Base-by-base conservation (phyloP, 208 protist species). In the Trypanosoma lewisi region DNA sequence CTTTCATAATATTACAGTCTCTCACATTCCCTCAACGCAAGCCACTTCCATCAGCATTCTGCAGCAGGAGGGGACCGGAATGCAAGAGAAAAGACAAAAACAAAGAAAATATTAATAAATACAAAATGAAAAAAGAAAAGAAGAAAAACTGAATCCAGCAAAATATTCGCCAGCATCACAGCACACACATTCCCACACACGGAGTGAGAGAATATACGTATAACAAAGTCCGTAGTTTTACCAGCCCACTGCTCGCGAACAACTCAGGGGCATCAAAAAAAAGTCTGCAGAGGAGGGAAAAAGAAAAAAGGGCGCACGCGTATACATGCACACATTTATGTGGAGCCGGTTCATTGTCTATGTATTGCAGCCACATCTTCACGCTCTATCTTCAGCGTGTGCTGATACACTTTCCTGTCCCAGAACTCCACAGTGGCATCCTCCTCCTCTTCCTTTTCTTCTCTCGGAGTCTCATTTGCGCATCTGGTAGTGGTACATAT, bases 101-200 rank as follows among this genome's bases (percentile, higher is more conserved):
- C n/a, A 57, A 70, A n/a, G n/a, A 64, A 37, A 31, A 4, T 36
- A 48, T 11, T 63, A 47, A 45, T 23, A 60, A 41, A 30, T 59
- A 16, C 11, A 27, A 60, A 42, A 71, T 47, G 55, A n/a, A 55
- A n/a, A n/a, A 37, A 25, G 25, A 30, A 27, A 14, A 8, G 45
- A 11, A 25, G 34, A 34, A 28, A 21, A n/a, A n/a, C n/a, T n/a
- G n/a, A n/a, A n/a, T n/a, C n/a, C n/a, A n/a, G n/a, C n/a, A n/a
- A n/a, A n/a, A n/a, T n/a, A n/a, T n/a, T n/a, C n/a, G n/a, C n/a
- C n/a, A n/a, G n/a, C n/a, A n/a, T n/a, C n/a, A n/a, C n/a, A n/a
- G n/a, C n/a, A n/a, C n/a, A n/a, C n/a, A n/a, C n/a, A n/a, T n/a
- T n/a, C n/a, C n/a, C n/a, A n/a, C n/a, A n/a, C n/a, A n/a, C n/a